Percentiles rank a stretch among this genome's conserved stretches.
Conservation (phyloP, 371 early-diverging fungal genomes). For the Syncephalis fuscata region DNA sequence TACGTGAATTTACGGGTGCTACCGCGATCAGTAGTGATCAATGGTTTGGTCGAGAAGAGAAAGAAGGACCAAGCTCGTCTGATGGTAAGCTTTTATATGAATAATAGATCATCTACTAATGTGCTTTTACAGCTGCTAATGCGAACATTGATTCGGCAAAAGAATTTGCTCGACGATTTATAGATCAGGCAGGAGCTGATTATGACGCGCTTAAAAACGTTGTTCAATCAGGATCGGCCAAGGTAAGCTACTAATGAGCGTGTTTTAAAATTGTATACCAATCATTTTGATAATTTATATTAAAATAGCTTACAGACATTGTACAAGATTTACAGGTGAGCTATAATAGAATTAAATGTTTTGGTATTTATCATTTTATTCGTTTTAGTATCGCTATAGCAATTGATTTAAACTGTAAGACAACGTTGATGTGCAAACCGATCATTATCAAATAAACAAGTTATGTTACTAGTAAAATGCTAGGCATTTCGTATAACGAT, state of each 20-base stretch:
- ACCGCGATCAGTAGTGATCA: constrained; percentile 55
- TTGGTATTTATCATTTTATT: no score
- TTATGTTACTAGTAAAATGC: no score
- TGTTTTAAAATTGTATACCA: not conserved
- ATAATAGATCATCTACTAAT: not conserved
- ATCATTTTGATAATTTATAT: not conserved
- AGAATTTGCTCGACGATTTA: constrained; percentile 47
- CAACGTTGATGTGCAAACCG: no score
- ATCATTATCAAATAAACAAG: no score
- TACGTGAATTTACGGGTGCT: constrained; percentile 49
- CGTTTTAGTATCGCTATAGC: no score
- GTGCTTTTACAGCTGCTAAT: not conserved
- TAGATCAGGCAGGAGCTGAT: constrained; percentile 60
- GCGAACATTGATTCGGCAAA: constrained; percentile 15
- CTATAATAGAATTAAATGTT: no score
- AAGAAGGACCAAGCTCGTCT: constrained; percentile 4
- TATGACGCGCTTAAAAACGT: constrained; percentile 48
- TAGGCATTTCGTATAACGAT: no score
- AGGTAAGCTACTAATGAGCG: constrained; percentile 8
- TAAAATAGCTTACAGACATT: not conserved
- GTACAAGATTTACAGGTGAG: no score
- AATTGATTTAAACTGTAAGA: no score
- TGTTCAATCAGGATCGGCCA: constrained; percentile 39
- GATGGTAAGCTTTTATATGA: not conserved
- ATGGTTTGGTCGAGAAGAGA: constrained; percentile 57